Conservation (phyloP, 805 yeast genomes). For the Saccharomycopsis oosterbeekiorum region DNA sequence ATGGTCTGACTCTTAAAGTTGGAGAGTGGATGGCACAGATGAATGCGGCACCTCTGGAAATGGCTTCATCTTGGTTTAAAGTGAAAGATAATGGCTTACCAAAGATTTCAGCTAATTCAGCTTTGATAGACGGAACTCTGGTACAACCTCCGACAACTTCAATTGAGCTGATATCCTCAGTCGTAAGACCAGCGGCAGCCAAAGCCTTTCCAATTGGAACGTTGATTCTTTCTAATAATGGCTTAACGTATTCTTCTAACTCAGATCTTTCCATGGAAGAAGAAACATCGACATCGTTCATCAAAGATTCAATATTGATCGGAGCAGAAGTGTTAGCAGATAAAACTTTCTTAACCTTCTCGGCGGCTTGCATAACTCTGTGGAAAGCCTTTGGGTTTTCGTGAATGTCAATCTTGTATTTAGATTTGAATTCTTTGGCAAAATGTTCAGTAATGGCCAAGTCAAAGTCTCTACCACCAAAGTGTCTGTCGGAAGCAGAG, state of each 20-base stretch:
- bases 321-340: slow-evolving; percentile 96
- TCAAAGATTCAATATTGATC: slow-evolving; percentile 88
- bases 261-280: slow-evolving; percentile 84
- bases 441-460: slow-evolving; percentile 89
- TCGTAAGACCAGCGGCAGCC: slow-evolving; percentile 61
- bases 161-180: slow-evolving; percentile 74
- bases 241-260: slow-evolving; percentile 80
- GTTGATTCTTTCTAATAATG: slow-evolving; percentile 66
- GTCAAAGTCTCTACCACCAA: slow-evolving; percentile 98
- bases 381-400: slow-evolving; percentile 91
- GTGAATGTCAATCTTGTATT: slow-evolving; percentile 88
- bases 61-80: slow-evolving; percentile 97
- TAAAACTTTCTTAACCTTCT: slow-evolving; percentile 87
- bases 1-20: slow-evolving; percentile 95
- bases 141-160: slow-evolving; percentile 98
- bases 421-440: slow-evolving; percentile 82
- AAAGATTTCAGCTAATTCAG: slow-evolving; percentile 67
- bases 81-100: slow-evolving; percentile 85
- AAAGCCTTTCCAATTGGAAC: slow-evolving; percentile 77
- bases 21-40: slow-evolving; percentile 99
- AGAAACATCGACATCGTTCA: slow-evolving; percentile 94
- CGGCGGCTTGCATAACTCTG: slow-evolving; percentile 87
- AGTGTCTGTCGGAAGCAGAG: slow-evolving; percentile 87
- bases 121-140: slow-evolving; percentile 91
- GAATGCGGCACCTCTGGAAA: slow-evolving; percentile 98